Conservation (phyloP, 2,329 filamentous ascomycete species). For the Epichloe baconii region DNA sequence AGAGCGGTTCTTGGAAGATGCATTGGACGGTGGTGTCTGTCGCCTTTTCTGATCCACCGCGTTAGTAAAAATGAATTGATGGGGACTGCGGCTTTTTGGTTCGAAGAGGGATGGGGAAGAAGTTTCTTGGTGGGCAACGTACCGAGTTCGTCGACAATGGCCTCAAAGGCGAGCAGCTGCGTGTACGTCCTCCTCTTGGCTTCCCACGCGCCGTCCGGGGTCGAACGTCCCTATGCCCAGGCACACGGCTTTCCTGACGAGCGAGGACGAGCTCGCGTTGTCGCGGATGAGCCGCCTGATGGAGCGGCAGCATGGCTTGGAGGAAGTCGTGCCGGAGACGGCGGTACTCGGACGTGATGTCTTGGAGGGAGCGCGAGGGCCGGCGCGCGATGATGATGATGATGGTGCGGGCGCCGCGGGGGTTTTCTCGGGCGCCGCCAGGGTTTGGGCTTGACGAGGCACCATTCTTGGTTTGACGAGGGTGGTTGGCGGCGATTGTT, state of each 20-base stretch:
- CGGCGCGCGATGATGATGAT: not conserved
- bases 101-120: too few relatives aligned
- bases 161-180: conserved; percentile 40
- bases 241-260: conserved; percentile 32
- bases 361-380: conserved; percentile 11
- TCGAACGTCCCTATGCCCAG: conserved; percentile 44
- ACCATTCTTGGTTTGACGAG: conserved; percentile 11
- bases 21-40: conserved; percentile 24
- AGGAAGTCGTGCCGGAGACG: conserved; percentile 15
- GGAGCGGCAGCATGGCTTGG: conserved; percentile 13
- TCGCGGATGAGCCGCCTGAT: conserved; percentile 22
- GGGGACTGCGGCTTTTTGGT: too few relatives aligned
- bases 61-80: not conserved
- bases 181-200: conserved; percentile 32
- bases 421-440: conserved; percentile 5
- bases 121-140: not conserved
- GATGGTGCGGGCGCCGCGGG: not conserved
- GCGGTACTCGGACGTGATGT: conserved; percentile 18
- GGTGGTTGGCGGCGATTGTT: not conserved
- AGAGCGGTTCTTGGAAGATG: conserved; percentile 42
- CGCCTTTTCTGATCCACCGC: conserved; percentile 9
- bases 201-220: conserved; percentile 32
- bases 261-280: conserved; percentile 10
- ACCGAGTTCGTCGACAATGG: conserved; percentile 33
- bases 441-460: conserved; percentile 12